Conservation (phyloP, 2,329 filamentous ascomycete genomes). For the Colletotrichum melonis region DNA sequence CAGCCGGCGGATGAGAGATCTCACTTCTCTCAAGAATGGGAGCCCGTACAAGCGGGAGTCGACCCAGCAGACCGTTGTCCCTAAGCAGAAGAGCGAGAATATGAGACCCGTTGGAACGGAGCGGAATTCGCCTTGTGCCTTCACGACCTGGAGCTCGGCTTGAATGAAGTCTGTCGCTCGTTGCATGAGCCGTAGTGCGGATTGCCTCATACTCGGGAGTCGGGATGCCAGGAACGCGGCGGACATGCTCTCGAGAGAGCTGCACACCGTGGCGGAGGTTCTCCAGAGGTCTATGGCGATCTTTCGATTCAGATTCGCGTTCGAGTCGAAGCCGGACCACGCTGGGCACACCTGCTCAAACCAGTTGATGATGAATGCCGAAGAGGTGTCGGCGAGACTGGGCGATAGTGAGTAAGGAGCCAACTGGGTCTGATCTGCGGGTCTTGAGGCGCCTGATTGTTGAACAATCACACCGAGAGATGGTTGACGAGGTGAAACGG, state of each 20-base stretch:
- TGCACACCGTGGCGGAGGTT: slow-evolving; percentile 50
- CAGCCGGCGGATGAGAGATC: slow-evolving; percentile 40
- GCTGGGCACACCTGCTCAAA: slow-evolving; percentile 53
- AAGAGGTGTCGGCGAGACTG: slow-evolving; percentile 42
- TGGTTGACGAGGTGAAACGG: neutral
- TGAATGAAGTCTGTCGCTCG: slow-evolving; percentile 48
- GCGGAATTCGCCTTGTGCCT: slow-evolving; percentile 35
- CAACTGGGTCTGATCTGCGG: slow-evolving; percentile 8
- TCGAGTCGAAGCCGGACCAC: slow-evolving; percentile 55
- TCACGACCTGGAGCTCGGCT: slow-evolving; percentile 45
- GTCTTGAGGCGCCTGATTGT: neutral
- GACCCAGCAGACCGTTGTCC: slow-evolving; percentile 54
- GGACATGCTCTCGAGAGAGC: slow-evolving; percentile 54
- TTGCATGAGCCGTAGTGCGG: slow-evolving; percentile 47
- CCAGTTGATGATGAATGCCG: slow-evolving; percentile 50
- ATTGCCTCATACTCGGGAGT: slow-evolving; percentile 49
- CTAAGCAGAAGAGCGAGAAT: slow-evolving; percentile 52
- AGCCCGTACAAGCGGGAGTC: slow-evolving; percentile 47
- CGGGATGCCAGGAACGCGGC: slow-evolving; percentile 49
- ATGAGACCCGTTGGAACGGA: slow-evolving; percentile 48
- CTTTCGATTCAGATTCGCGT: slow-evolving; percentile 50
- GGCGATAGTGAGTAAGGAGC: slow-evolving; percentile 32
- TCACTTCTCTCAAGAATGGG: slow-evolving; percentile 47
- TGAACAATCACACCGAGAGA: neutral
- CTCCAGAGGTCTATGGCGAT: slow-evolving; percentile 51